These are phyloP conservation scores for Corinectria fuckeliana DNA, from an alignment of 2,329 filamentous ascomycete species.

Conservation along the genomic window DNA sequence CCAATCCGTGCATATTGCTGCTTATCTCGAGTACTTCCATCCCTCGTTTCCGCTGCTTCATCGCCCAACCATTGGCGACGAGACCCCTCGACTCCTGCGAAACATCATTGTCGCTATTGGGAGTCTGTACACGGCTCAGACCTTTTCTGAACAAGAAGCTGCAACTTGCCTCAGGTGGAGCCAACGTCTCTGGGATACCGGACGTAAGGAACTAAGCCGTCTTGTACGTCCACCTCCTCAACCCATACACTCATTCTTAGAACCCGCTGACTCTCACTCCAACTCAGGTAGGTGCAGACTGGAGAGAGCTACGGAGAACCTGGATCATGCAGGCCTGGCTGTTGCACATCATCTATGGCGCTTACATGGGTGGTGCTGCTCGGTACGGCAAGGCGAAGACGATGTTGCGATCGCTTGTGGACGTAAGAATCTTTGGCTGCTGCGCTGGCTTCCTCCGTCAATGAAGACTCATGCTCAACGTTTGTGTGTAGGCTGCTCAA, in stretches of 20 bases:
- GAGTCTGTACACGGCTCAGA: slow-evolving; percentile 23
- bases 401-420: slow-evolving; percentile 37
- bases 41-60: slow-evolving; percentile 33
- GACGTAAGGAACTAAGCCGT: slow-evolving; percentile 16
- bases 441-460: no score
- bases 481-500: slow-evolving; percentile 24
- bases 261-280: not conserved
- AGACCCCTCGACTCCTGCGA: slow-evolving; percentile 8
- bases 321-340: slow-evolving; percentile 42
- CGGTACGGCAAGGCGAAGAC: slow-evolving; percentile 35
- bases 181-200: slow-evolving; percentile 27
- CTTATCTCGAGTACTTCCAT: slow-evolving; percentile 34
- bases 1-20: slow-evolving; percentile 9
- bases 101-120: slow-evolving; percentile 30
- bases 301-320: slow-evolving; percentile 30
- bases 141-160: slow-evolving; percentile 11
- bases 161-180: slow-evolving; percentile 13
- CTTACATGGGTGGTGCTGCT: slow-evolving; percentile 35
- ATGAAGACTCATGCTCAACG: not conserved
- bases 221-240: not conserved
- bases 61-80: slow-evolving; percentile 19
- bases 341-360: slow-evolving; percentile 40
- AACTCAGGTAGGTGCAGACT: slow-evolving; percentile 32
- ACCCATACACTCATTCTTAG: no score
- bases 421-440: slow-evolving; percentile 28